These are phyloP conservation scores for Fusarium brachygibbosum DNA, from an alignment of 2,329 filamentous ascomycete species.

Conservation along the genomic window DNA sequence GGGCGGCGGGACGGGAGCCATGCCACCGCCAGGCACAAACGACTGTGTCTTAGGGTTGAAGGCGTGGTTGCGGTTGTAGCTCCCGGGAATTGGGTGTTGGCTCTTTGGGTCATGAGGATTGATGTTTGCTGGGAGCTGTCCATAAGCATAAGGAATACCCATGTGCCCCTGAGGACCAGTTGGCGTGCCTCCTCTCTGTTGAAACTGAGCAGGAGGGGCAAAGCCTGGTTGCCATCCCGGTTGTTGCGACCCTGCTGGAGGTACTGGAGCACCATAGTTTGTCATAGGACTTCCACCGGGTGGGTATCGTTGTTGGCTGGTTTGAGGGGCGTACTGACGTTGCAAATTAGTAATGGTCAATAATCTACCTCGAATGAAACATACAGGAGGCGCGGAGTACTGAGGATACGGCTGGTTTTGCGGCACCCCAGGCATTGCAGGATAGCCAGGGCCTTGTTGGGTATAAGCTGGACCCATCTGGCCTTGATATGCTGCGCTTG, in stretches of 20 bases:
- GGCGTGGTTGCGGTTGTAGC: constrained; percentile 80
- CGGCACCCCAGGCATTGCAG: constrained; percentile 60
- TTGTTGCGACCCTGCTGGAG: constrained; percentile 49
- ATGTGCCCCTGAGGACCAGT: constrained; percentile 49
- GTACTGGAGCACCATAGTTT: constrained; percentile 54
- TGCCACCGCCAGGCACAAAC: constrained; percentile 77
- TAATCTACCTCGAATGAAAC: constrained; percentile 45
- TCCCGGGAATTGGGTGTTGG: constrained; percentile 87
- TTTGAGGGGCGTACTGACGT: constrained; percentile 51
- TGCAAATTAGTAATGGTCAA: constrained; percentile 26
- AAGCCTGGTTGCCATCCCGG: constrained; percentile 57
- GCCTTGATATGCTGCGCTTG: constrained; percentile 58
- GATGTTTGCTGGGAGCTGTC: constrained; percentile 79
- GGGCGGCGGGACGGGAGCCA: constrained; percentile 63
- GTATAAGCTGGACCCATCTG: constrained; percentile 63
- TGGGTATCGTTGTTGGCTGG: constrained; percentile 52
- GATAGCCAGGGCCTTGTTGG: constrained; percentile 60
- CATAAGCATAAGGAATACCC: constrained; percentile 77
- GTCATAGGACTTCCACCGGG: constrained; percentile 54
- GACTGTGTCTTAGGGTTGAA: constrained; percentile 97
- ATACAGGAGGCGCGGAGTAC: constrained; percentile 63
- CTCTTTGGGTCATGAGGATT: constrained; percentile 79
- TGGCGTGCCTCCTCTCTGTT: constrained; percentile 50
- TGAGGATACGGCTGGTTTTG: constrained; percentile 60
- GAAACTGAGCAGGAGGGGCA: constrained; percentile 51